phyloP scores from a whole-genome alignment of 768 basidiomycete species.

The Xerocomus brunneocitrinus region DNA sequence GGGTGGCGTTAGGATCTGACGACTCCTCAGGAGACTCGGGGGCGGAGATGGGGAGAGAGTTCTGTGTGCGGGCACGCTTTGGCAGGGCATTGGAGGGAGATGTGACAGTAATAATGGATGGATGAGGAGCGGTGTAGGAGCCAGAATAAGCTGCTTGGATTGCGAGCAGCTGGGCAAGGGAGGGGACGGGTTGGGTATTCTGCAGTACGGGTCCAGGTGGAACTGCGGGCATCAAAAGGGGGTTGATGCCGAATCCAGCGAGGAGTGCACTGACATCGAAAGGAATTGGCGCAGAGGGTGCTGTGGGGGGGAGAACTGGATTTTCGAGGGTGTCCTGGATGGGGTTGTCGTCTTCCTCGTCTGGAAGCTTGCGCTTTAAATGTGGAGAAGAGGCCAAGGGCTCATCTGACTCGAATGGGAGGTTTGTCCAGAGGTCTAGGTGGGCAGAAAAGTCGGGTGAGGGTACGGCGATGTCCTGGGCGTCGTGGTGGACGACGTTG shows the following conservation, averaged over 20 bases:
- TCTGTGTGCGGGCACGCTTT: conserved; percentile 58
- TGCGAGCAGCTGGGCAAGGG: conserved; percentile 68
- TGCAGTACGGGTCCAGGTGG: conserved; percentile 27
- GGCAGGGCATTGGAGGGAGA: conserved; percentile 18
- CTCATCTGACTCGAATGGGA: conserved; percentile 76
- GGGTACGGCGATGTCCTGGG: conserved; percentile 52
- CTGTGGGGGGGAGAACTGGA: conserved; percentile 43
- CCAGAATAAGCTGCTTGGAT: conserved; percentile 43
- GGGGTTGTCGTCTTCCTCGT: conserved; percentile 45
- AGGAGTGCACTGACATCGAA: conserved; percentile 42
- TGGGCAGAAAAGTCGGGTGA: conserved; percentile 75
- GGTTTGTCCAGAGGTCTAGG: conserved; percentile 80
- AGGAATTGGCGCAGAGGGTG: conserved; percentile 24
- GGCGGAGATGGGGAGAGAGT: conserved; percentile 30
- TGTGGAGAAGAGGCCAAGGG: conserved; percentile 36
- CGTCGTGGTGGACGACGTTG: conserved; percentile 62
- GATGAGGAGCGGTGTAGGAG: conserved; percentile 18
- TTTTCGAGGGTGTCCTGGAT: conserved; percentile 56
- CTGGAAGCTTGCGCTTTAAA: conserved; percentile 32
- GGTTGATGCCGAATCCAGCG: conserved; percentile 39
- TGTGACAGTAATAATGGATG: conserved; percentile 13
- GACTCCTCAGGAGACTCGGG: conserved; percentile 29
- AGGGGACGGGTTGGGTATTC: conserved; percentile 36
- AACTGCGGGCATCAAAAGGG: conserved; percentile 34
- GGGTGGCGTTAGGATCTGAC: conserved; percentile 10